Evolutionary conservation across 148 eudicot species (phyloP).

Genomic region (Amaranthus cruentus): DNA sequence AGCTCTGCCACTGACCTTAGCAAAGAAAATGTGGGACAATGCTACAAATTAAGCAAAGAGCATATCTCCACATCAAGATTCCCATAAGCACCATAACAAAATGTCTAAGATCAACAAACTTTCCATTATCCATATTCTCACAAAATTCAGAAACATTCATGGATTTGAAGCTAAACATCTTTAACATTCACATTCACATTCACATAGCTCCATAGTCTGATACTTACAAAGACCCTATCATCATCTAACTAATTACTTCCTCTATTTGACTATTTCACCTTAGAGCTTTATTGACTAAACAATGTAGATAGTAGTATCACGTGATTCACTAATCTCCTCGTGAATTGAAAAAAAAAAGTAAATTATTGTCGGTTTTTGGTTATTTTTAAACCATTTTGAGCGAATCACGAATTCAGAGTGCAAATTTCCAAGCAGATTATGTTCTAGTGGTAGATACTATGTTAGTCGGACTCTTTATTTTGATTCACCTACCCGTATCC

Average conservation of each 20-base stretch:
- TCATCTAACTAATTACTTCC: not conserved
- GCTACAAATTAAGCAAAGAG: not conserved
- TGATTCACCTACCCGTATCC: too few species aligned
- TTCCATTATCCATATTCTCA: not conserved
- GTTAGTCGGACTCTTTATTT: too few species aligned
- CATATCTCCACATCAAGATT: constrained; percentile 5
- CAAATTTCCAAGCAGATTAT: too few species aligned
- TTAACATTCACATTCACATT: constrained; percentile 5
- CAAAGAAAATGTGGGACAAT: not conserved
- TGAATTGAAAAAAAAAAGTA: too few species aligned
- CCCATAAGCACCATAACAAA: not conserved
- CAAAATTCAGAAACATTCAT: constrained; percentile 6
- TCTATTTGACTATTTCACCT: too few species aligned
- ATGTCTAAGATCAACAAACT: constrained; percentile 2
- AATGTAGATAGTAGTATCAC: too few species aligned
- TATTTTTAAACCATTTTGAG: too few species aligned
- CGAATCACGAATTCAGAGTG: too few species aligned
- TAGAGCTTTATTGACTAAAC: too few species aligned
- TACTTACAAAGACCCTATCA: constrained; percentile 1
- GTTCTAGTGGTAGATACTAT: too few species aligned
- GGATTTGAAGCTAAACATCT: not conserved
- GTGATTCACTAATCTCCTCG: too few species aligned
- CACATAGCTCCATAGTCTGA: not conserved
- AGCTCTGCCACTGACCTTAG: not conserved
- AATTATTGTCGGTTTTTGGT: too few species aligned